Evolutionary conservation across 371 early-diverging fungal species (phyloP).

Genomic region (Mortierella sp.): DNA sequence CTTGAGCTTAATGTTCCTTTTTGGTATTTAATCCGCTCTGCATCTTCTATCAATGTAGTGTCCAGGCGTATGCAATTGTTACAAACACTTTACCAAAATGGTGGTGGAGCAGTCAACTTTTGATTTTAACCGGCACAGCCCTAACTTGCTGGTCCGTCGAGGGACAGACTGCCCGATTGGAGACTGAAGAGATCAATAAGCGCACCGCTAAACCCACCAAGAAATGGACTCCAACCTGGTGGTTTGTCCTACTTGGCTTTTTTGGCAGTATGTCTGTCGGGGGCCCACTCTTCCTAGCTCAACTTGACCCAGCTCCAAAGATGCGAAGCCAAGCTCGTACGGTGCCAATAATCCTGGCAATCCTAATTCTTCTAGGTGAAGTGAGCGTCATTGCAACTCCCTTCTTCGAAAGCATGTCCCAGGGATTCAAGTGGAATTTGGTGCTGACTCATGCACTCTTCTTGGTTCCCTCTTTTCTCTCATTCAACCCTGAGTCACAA

Average conservation of each 20-base stretch:
- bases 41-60: conserved; percentile 16
- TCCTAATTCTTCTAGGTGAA: conserved; percentile 44
- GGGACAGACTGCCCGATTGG: conserved; percentile 37
- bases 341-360: conserved; percentile 36
- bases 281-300: conserved; percentile 53
- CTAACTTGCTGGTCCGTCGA: conserved; percentile 56
- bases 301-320: conserved; percentile 31
- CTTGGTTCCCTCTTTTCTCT: conserved; percentile 34
- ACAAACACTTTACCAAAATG: conserved; percentile 52
- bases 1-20: neutral
- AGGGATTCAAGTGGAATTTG: conserved; percentile 34
- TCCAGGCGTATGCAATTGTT: conserved; percentile 53
- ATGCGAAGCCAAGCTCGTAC: conserved; percentile 31
- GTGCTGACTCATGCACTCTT: conserved; percentile 47
- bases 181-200: conserved; percentile 5
- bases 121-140: conserved; percentile 49
- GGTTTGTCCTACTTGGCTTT: conserved; percentile 55
- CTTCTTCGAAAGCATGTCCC: conserved; percentile 28
- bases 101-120: conserved; percentile 57
- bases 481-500: conserved; percentile 40
- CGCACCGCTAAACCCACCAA: conserved; percentile 1
- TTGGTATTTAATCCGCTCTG: neutral
- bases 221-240: conserved; percentile 56
- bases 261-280: conserved; percentile 57
- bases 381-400: conserved; percentile 44